A percentile compares a stretch with the other conserved stretches of the same genome.
Conservation (phyloP, 805 yeast species). For the Nakazawaea anatomiae region DNA sequence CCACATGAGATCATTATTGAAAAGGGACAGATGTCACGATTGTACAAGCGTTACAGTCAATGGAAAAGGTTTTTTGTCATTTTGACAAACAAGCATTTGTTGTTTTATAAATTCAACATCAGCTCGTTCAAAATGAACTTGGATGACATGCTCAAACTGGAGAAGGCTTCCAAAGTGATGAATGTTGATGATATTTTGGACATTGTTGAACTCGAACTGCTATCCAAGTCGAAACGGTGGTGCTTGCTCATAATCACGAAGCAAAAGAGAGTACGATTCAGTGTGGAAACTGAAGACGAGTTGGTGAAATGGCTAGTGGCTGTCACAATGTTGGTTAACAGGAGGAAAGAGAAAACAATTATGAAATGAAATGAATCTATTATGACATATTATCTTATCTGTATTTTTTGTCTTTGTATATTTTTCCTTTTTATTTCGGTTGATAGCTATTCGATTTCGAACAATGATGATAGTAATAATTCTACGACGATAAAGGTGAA, state of each 20-base stretch:
- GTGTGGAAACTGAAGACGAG: slow-evolving; percentile 39
- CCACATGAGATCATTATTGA: slow-evolving; percentile 29
- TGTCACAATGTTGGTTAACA: slow-evolving; percentile 28
- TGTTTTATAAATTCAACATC: slow-evolving; percentile 30
- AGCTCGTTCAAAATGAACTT: background rate
- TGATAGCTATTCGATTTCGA: no score
- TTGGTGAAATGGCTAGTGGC: slow-evolving; percentile 43
- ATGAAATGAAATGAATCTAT: no score
- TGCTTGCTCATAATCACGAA: slow-evolving; percentile 45
- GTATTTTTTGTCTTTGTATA: no score
- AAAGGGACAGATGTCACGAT: slow-evolving; percentile 34
- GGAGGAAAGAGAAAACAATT: slow-evolving; percentile 10
- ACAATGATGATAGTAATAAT: background rate
- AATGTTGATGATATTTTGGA: slow-evolving; percentile 33
- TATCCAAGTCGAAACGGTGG: slow-evolving; percentile 34
- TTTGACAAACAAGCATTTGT: slow-evolving; percentile 33
- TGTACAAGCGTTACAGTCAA: slow-evolving; percentile 37
- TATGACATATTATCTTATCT: no score
- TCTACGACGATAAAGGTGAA: no score
- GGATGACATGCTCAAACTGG: slow-evolving; percentile 7
- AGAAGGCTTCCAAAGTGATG: slow-evolving; percentile 25
- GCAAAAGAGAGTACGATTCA: slow-evolving; percentile 35
- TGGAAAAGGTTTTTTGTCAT: slow-evolving; percentile 41
- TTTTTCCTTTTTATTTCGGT: no score
- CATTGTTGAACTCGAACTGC: slow-evolving; percentile 44